Evolutionary conservation across 179 eudicot species (phyloP).

Genomic region (Vitellaria paradoxa): DNA sequence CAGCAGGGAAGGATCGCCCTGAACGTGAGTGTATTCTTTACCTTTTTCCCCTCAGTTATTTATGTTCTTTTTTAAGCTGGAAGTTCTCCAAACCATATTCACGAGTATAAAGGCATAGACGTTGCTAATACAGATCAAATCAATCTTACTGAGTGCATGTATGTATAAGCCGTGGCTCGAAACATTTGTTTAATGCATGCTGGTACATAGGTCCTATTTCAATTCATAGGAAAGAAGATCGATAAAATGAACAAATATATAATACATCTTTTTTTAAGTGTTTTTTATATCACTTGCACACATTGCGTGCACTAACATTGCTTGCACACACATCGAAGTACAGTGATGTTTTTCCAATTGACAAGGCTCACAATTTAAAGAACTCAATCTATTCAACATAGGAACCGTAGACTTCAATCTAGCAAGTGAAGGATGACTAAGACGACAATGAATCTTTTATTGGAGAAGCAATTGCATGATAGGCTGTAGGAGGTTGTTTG

Average conservation of each 20-base stretch:
- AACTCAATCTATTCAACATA: too few species aligned
- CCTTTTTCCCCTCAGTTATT: not conserved
- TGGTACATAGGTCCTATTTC: not conserved
- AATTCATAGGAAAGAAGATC: too few species aligned
- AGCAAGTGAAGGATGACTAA: too few species aligned
- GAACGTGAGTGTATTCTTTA: slow-evolving; percentile 43
- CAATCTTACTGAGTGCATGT: not conserved
- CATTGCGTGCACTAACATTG: too few species aligned
- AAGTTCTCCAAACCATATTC: not conserved
- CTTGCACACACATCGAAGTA: too few species aligned
- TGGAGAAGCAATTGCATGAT: too few species aligned
- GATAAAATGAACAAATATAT: too few species aligned
- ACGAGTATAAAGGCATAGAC: not conserved
- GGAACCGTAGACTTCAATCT: too few species aligned
- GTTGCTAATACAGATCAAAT: not conserved
- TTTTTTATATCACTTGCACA: not conserved
- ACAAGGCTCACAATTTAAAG: too few species aligned
- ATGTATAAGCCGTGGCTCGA: not conserved
- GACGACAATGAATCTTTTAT: too few species aligned
- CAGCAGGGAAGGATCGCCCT: slow-evolving; percentile 71
- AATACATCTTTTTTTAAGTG: not conserved
- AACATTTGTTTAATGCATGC: not conserved
- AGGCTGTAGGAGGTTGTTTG: too few species aligned
- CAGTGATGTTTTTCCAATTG: too few species aligned
- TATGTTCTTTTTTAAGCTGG: not conserved